Base-by-base conservation (phyloP, 2,329 filamentous ascomycete species). In the Ophiocordyceps australis region DNA sequence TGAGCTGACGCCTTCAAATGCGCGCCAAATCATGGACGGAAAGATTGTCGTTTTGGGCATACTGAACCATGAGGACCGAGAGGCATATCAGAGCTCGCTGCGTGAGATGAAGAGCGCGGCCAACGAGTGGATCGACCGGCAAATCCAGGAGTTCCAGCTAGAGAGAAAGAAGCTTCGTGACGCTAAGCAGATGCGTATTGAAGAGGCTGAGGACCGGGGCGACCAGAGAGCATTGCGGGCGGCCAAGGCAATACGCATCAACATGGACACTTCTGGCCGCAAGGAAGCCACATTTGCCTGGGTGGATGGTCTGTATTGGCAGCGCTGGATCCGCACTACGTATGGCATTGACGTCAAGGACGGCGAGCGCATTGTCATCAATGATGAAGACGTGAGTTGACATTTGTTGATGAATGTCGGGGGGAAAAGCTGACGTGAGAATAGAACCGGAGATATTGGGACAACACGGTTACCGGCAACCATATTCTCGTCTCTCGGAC, bases 301-400 rank as follows among this genome's bases (percentile, higher is more conserved):
- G 89, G 82, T 95, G 9, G 89, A 98, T 46, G 83, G 85, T 26
- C 69, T 81, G 7, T 95, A 95, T 50, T 98, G 89, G 89, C 85
- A 95, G 51, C 70, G 86, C 33, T 98, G 89, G 89, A 71, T 98
- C 35, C 68, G 77, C 37, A 85, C 76, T n/a, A 94, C 86, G 0
- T 98, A 92, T 43, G 86, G 86, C 28, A 77, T 95, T 37, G 79
- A 91, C 39, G 74, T 89, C 32, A 74, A 67, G 43, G 74, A 89
- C 34, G 85, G 86, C 24, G 89, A 95, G 49, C 72, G 81, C 34
- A 80, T 98, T 28, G 77, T 98, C 31, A 89, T 98, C 54, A 94
- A 94, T 38, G 89, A 98, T 40, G 81, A 95, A 59, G 83, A 92
- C 49, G 83, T 92, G 60, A 76, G 80, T 62, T 7, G 11, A 5